Conservation (phyloP, 1,139 yeast genomes). For the Groenewaldozyma auringiensis region DNA sequence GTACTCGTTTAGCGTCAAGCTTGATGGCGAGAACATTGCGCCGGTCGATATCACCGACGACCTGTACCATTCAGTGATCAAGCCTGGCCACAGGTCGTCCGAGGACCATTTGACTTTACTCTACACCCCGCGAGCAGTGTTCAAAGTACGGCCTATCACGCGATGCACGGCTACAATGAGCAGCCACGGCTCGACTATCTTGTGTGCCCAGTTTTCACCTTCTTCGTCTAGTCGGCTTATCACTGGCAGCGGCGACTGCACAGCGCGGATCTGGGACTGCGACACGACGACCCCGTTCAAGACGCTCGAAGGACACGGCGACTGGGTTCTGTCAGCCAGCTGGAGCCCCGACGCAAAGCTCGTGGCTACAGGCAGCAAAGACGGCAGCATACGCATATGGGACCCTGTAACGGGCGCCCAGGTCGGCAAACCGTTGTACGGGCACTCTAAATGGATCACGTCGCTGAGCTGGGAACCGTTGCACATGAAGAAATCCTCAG, state of each 20-base stretch:
- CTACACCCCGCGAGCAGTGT: conserved; percentile 91
- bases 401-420: conserved; percentile 68
- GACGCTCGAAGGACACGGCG: conserved; percentile 75
- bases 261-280: conserved; percentile 98
- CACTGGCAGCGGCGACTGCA: conserved; percentile 94
- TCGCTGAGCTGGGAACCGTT: conserved; percentile 92
- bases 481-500: conserved; percentile 62
- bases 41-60: conserved; percentile 70
- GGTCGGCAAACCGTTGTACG: conserved; percentile 63
- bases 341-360: conserved; percentile 90
- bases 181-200: conserved; percentile 90
- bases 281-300: conserved; percentile 85
- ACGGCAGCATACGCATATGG: conserved; percentile 82
- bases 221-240: conserved; percentile 79
- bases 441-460: conserved; percentile 87
- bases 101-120: conserved; percentile 90
- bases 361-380: conserved; percentile 97
- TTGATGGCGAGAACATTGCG: conserved; percentile 34
- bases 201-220: conserved; percentile 92
- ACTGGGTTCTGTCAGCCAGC: conserved; percentile 91
- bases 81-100: conserved; percentile 81
- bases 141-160: conserved; percentile 86
- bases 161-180: conserved; percentile 88
- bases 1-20: conserved; percentile 66
- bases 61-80: conserved; percentile 67